Evolutionary conservation across 2,329 filamentous ascomycete genomes (phyloP).

Genomic region (Xylaria sp.): DNA sequence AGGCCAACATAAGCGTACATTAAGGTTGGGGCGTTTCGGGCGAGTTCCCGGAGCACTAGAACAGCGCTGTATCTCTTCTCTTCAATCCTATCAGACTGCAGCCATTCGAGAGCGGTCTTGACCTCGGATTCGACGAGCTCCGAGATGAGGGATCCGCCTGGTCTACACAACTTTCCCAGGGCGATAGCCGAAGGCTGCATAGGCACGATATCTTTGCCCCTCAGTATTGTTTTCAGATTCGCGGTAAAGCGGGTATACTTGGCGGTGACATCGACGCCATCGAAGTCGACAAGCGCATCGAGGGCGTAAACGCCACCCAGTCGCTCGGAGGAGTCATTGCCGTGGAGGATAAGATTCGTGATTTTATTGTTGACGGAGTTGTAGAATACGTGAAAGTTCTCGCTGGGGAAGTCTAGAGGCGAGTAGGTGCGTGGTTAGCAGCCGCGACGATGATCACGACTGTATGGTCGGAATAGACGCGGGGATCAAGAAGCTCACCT

Average conservation of each 20-base stretch:
- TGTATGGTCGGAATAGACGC: background rate
- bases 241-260: conserved; percentile 96
- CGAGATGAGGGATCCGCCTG: conserved; percentile 92
- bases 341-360: conserved; percentile 79
- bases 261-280: conserved; percentile 89
- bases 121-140: conserved; percentile 97
- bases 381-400: conserved; percentile 76
- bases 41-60: conserved; percentile 88
- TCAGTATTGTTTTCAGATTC: conserved; percentile 86
- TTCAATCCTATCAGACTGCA: conserved; percentile 94
- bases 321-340: conserved; percentile 86
- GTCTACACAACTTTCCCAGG: conserved; percentile 88
- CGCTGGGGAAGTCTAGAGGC: conserved; percentile 75
- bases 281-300: conserved; percentile 93
- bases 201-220: conserved; percentile 89
- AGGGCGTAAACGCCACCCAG: conserved; percentile 93
- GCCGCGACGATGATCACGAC: background rate
- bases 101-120: conserved; percentile 94
- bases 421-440: conserved; percentile 31
- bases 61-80: conserved; percentile 94
- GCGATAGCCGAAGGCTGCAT: conserved; percentile 92
- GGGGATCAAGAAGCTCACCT: conserved; percentile 54
- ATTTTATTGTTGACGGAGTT: conserved; percentile 67
- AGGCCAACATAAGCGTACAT: conserved; percentile 96
- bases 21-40: conserved; percentile 90